Conservation (phyloP, 2,329 filamentous ascomycete genomes). For the Penicillium sp. region DNA sequence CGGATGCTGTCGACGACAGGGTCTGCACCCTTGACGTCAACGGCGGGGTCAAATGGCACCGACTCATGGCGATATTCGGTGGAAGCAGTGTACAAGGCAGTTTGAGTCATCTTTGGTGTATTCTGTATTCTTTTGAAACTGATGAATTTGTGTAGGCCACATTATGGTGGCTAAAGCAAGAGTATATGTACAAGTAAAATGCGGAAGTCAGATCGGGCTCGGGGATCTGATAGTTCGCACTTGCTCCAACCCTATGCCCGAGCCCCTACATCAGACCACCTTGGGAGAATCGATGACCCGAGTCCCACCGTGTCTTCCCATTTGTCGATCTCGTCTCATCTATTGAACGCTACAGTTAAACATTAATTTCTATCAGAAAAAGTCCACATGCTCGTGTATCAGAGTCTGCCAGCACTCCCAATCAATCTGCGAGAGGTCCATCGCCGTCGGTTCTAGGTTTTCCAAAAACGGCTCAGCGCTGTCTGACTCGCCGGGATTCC, state of each 20-base stretch:
- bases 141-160: background rate
- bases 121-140: background rate
- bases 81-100: background rate
- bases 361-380: background rate
- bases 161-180: background rate
- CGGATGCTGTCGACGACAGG: background rate
- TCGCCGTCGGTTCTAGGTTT: background rate
- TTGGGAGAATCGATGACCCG: background rate
- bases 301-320: background rate
- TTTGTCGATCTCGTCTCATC: background rate
- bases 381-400: background rate
- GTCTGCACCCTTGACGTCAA: background rate
- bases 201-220: background rate
- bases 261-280: background rate
- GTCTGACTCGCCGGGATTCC: background rate
- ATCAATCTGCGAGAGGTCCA: background rate
- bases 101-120: background rate
- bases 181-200: background rate
- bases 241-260: background rate
- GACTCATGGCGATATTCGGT: background rate
- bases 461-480: background rate
- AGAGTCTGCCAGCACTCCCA: background rate
- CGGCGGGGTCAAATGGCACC: background rate
- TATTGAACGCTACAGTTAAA: background rate
- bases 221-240: background rate